Evolutionary conservation across 164 flowering plant species (phyloP).

Genomic region (Kingdonia uniflora): DNA sequence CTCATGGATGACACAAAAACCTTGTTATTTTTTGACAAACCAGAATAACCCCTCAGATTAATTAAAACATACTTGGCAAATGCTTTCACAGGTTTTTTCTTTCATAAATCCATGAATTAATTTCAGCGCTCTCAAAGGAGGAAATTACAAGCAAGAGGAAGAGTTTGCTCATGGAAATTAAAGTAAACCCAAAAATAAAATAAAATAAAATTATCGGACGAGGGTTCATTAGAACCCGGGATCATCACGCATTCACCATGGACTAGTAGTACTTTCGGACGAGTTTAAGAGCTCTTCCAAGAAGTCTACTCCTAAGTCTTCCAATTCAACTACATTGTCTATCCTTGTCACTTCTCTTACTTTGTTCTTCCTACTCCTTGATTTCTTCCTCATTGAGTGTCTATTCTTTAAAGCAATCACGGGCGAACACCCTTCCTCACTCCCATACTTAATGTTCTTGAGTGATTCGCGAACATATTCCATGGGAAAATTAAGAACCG

Average conservation of each 20-base stretch:
- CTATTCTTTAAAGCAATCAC: conserved; percentile 45
- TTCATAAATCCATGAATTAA: too few species aligned
- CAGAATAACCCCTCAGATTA: too few species aligned
- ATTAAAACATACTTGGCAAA: too few species aligned
- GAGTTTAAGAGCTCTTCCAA: conserved; percentile 46
- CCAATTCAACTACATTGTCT: conserved; percentile 40
- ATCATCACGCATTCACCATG: background rate
- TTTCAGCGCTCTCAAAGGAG: too few species aligned
- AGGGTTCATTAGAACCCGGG: too few species aligned
- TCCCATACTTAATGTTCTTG: conserved; percentile 19
- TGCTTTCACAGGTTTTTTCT: too few species aligned
- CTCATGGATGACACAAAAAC: too few species aligned
- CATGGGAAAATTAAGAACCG: conserved; percentile 48
- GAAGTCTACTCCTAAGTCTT: conserved; percentile 50
- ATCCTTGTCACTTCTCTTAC: conserved; percentile 8
- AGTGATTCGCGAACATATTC: conserved; percentile 44
- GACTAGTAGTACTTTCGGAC: conserved; percentile 10
- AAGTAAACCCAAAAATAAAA: too few species aligned
- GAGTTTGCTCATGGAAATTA: too few species aligned
- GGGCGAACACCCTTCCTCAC: conserved; percentile 40
- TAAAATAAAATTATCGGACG: too few species aligned
- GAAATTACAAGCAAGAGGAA: too few species aligned
- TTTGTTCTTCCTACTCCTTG: conserved; percentile 3
- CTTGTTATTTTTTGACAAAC: too few species aligned
- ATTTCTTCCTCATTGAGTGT: conserved; percentile 34